These are phyloP conservation scores for Oryza glaberrima DNA, from an alignment of 176 grass and related monocot species.

Conservation along the genomic window DNA sequence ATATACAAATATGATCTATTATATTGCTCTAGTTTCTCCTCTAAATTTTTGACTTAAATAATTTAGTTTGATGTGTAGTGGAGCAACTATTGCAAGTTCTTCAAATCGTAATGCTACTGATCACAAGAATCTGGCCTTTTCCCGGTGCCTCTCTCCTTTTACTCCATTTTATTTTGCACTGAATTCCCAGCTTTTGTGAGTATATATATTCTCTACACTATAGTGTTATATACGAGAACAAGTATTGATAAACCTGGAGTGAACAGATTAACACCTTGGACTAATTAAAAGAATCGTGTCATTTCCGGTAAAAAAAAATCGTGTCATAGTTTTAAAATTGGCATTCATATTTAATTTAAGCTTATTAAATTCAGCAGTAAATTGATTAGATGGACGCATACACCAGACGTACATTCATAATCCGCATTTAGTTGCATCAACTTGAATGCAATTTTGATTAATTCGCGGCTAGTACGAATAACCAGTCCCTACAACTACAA, in stretches of 20 bases:
- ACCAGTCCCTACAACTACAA: too few species aligned
- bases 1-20: background rate
- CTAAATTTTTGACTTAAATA: background rate
- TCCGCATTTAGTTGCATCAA: background rate
- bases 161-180: background rate
- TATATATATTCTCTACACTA: background rate
- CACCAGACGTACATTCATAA: background rate
- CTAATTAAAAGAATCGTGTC: too few species aligned
- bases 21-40: background rate
- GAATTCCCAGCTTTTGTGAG: background rate
- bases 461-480: background rate
- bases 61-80: background rate
- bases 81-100: background rate
- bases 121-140: constrained; percentile 11
- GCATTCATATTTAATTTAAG: background rate
- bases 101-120: background rate
- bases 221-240: too few species aligned
- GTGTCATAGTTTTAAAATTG: background rate
- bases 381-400: background rate
- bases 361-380: background rate
- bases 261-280: background rate
- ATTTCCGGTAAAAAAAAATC: too few species aligned
- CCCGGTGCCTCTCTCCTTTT: background rate
- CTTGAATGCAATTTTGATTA: background rate
- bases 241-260: background rate